Evolutionary conservation across 345 rosid genomes (phyloP).

Genomic region (Syzygium aromaticum): DNA sequence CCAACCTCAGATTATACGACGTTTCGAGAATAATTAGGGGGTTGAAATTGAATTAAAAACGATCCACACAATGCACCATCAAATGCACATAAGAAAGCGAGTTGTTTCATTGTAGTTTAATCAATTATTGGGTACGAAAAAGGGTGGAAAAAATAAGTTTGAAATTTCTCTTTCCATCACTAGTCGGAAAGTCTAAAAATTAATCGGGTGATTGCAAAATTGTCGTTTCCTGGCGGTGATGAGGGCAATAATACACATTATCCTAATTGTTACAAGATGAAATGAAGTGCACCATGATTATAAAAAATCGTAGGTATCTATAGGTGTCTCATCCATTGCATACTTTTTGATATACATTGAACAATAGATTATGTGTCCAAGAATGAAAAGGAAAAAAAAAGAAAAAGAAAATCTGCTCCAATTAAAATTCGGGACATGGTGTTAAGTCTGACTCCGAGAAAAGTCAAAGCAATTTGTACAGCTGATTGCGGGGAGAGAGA

Average conservation of each 20-base stretch:
- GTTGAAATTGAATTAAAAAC: neutral
- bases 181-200: neutral
- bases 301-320: neutral
- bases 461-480: neutral
- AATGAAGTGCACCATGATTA: neutral
- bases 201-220: neutral
- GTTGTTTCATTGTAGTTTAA: neutral
- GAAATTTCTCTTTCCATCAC: neutral
- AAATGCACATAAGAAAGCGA: neutral
- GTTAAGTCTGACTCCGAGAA: neutral
- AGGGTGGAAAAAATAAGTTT: neutral
- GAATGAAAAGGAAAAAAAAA: too few relatives aligned
- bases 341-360: neutral
- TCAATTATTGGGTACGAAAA: neutral
- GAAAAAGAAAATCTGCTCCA: neutral
- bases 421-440: neutral
- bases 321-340: neutral
- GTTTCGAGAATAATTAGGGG: neutral
- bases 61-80: neutral
- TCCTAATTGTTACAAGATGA: neutral
- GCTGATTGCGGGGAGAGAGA: neutral
- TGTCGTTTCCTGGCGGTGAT: neutral
- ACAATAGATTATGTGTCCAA: neutral
- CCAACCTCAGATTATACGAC: neutral
- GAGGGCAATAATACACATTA: neutral